These are phyloP conservation scores for Alternaria infectoria DNA, from an alignment of 2,329 filamentous ascomycete genomes.

Conservation along the genomic window DNA sequence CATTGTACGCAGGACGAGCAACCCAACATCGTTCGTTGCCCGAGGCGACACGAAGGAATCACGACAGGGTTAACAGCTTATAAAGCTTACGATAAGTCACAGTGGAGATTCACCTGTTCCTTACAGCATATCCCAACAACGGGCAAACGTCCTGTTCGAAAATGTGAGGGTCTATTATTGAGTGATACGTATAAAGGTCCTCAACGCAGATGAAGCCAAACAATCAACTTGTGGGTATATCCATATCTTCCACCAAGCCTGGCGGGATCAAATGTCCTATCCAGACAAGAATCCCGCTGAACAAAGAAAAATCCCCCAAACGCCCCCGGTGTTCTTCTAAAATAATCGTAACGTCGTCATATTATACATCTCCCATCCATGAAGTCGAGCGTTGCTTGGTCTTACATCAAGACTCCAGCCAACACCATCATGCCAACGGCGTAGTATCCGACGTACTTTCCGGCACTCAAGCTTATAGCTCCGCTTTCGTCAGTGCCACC, in stretches of 20 bases:
- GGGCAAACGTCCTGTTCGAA: background rate
- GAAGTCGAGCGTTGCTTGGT: background rate
- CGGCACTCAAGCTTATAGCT: slow-evolving; percentile 24
- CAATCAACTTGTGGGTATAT: background rate
- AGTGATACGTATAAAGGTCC: background rate
- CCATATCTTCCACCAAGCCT: background rate
- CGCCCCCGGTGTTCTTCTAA: background rate
- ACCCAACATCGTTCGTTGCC: background rate
- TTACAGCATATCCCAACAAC: background rate
- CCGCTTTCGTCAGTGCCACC: slow-evolving; percentile 44
- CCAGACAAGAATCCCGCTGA: background rate
- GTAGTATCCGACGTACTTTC: slow-evolving; percentile 48
- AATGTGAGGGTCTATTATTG: background rate
- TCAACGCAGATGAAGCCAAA: background rate
- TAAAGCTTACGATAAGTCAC: background rate
- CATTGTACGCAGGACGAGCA: background rate
- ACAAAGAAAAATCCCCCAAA: background rate
- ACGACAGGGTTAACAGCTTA: background rate
- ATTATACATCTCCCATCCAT: background rate
- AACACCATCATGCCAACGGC: slow-evolving; percentile 47
- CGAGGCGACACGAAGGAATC: background rate
- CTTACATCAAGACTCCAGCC: slow-evolving; percentile 29
- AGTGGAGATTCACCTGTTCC: background rate
- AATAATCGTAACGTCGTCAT: slow-evolving; percentile 4
- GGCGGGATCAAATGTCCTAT: background rate